Evolutionary conservation across 2,329 filamentous ascomycete species (phyloP), one percentile per base, ranked within the genome.

Genomic region (Hypoxylon sp.): DNA sequence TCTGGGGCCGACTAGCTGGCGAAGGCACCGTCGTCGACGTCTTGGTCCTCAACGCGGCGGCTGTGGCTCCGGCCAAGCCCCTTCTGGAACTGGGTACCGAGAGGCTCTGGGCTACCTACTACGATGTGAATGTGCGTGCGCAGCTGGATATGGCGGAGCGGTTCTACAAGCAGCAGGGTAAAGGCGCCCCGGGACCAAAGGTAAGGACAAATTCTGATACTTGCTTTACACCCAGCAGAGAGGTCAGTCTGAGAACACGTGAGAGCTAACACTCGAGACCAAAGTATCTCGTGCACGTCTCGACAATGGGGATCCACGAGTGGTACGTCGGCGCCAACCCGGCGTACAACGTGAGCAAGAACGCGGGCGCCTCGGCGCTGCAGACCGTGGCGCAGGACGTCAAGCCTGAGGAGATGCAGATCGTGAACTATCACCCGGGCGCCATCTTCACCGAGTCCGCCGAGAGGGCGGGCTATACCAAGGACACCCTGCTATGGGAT

Each of bases 371-470:
- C 0, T 62, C 78, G 8, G 63, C 76, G 5, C 64, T 82, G 33
- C 80, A 82, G 70, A 64, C 75, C 32, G 72, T 82, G 7, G 79
- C 80, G 3, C 68, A 75, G n/a, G 79, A 81, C 4, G 71, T 72
- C 0, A 51, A 72, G 0, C 58, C 74, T 0, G 73, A 76, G 8
- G 55, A 72, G 2, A 73, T 82, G 75, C 80, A 82, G 42, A 60
- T 82, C 11, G 32, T 82, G 11, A 79, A 71, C 36, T 80, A 78
- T 50, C 78, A 83, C 24, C 81, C 81, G 0, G 80, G 80, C 0
- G 52, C 74, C 3, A 72, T 82, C 0, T 76, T 72, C 36, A 80
- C 79, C 1, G 72, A 78, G 1, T 46, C 70, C 0, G 74, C 74
- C 0, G 58, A 64, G 40, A 62, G 58, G 0, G 20, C 60, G 0